A percentile compares a stretch with the other conserved stretches of the same genome.
Conservation (phyloP, 257 asterid genomes). For the Leptodermis oblonga region DNA sequence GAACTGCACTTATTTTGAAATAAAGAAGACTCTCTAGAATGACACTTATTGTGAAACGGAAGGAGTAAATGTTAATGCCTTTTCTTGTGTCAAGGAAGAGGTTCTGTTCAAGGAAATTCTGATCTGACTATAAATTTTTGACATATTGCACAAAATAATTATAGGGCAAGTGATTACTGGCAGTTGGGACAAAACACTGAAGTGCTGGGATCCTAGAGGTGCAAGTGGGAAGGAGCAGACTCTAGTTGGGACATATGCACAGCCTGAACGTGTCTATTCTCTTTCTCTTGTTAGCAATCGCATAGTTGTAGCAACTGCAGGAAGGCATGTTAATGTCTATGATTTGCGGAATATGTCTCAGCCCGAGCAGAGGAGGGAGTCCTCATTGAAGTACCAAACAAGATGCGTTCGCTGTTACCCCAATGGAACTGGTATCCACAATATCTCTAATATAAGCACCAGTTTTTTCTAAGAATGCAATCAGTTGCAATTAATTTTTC, state of each 20-base stretch:
- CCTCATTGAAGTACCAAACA: constrained; percentile 91
- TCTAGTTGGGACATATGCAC: constrained; percentile 75
- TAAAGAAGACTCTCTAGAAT: too few species aligned
- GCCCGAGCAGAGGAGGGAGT: constrained; percentile 91
- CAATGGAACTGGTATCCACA: constrained; percentile 74
- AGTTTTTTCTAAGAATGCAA: not conserved
- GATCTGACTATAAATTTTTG: not conserved
- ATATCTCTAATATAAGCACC: constrained; percentile 5
- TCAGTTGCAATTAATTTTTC: not conserved
- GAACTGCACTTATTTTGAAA: too few species aligned
- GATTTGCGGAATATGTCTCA: constrained; percentile 93
- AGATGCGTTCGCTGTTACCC: constrained; percentile 93
- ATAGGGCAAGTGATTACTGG: constrained; percentile 98
- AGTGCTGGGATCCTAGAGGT: constrained; percentile 99
- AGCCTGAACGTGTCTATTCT: constrained; percentile 98
- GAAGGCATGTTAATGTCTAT: constrained; percentile 92
- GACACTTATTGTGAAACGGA: too few species aligned
- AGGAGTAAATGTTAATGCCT: not conserved
- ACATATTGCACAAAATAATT: constrained; percentile 6
- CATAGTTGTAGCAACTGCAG: constrained; percentile 93
- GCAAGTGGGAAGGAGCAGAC: constrained; percentile 88
- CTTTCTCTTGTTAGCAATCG: constrained; percentile 85
- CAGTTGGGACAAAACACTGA: constrained; percentile 93
- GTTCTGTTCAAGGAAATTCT: not conserved
- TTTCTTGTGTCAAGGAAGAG: not conserved